Percentiles rank a stretch among this genome's conserved stretches.
These are phyloP conservation scores for Kurtzmaniella quercitrusa DNA, from an alignment of 1,139 yeast genomes.

Conservation along the genomic window DNA sequence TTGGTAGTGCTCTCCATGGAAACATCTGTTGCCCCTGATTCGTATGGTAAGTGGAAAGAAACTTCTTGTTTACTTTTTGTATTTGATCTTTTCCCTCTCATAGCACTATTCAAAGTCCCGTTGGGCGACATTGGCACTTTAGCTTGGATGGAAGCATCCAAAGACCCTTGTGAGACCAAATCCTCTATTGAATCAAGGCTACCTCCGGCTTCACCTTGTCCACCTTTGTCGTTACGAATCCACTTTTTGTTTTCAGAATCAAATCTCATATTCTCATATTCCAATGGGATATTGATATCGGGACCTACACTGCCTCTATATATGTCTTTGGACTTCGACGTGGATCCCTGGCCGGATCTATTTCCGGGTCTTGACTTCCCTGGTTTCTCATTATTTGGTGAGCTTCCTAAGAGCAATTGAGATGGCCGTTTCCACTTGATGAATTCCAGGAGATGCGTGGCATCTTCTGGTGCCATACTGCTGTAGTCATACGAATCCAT, in stretches of 20 bases:
- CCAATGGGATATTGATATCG: slow-evolving; percentile 29
- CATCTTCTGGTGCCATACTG: slow-evolving; percentile 14
- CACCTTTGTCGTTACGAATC: slow-evolving; percentile 27
- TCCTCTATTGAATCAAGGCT: slow-evolving; percentile 45
- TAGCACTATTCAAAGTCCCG: neutral
- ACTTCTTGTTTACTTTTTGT: slow-evolving; percentile 30
- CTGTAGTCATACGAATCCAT: slow-evolving; percentile 22
- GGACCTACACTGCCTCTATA: slow-evolving; percentile 31
- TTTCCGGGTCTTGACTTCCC: slow-evolving; percentile 3
- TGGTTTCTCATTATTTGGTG: slow-evolving; percentile 9
- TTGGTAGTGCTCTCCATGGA: slow-evolving; percentile 5
- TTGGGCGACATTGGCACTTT: neutral
- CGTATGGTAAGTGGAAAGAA: slow-evolving; percentile 36
- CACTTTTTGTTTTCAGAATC: slow-evolving; percentile 35
- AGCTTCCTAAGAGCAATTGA: slow-evolving; percentile 23
- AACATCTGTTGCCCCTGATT: slow-evolving; percentile 6
- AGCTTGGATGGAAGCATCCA: slow-evolving; percentile 7
- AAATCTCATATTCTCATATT: slow-evolving; percentile 37
- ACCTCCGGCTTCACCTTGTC: slow-evolving; percentile 15
- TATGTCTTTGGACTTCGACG: neutral
- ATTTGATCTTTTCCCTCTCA: slow-evolving; percentile 9
- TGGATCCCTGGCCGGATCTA: neutral
- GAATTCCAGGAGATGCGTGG: slow-evolving; percentile 16
- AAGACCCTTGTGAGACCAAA: slow-evolving; percentile 18
- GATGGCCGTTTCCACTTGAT: slow-evolving; percentile 39